Evolutionary conservation across 805 yeast genomes (phyloP).

Genomic region (Schwanniomyces yamadae): DNA sequence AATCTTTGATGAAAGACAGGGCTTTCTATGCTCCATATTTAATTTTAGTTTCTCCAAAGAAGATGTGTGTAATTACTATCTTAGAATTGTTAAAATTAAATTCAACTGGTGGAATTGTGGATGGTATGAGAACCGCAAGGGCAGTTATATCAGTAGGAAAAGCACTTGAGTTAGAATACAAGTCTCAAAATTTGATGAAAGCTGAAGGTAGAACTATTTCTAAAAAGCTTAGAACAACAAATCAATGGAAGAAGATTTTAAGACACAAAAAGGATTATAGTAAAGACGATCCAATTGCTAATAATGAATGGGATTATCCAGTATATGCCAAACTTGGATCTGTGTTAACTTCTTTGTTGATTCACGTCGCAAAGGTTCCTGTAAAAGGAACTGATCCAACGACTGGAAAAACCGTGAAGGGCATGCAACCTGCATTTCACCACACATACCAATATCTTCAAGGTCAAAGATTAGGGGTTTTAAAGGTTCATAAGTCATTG

Average conservation of each 20-base stretch:
- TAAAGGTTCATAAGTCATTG: constrained; percentile 71
- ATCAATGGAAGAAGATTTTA: constrained; percentile 47
- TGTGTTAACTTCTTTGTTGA: constrained; percentile 65
- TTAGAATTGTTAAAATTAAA: constrained; percentile 74
- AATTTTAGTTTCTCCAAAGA: constrained; percentile 69
- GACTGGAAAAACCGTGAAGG: constrained; percentile 63
- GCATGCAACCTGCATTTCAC: constrained; percentile 84
- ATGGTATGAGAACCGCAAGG: constrained; percentile 82
- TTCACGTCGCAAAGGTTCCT: constrained; percentile 79
- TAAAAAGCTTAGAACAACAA: constrained; percentile 43
- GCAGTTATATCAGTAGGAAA: constrained; percentile 80
- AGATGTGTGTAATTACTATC: constrained; percentile 80
- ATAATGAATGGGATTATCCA: constrained; percentile 25
- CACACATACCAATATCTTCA: constrained; percentile 81
- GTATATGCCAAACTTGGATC: constrained; percentile 73
- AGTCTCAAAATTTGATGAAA: constrained; percentile 62
- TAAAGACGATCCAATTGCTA: constrained; percentile 11
- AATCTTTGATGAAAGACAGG: constrained; percentile 37
- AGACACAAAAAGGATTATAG: constrained; percentile 16
- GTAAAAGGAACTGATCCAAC: constrained; percentile 82
- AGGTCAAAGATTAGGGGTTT: constrained; percentile 79
- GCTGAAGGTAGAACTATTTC: constrained; percentile 53
- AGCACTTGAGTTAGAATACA: constrained; percentile 81
- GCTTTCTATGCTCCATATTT: constrained; percentile 75
- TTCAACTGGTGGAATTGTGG: constrained; percentile 70